Conservation (phyloP, 2,329 filamentous ascomycete species). For the Alternaria atra region DNA sequence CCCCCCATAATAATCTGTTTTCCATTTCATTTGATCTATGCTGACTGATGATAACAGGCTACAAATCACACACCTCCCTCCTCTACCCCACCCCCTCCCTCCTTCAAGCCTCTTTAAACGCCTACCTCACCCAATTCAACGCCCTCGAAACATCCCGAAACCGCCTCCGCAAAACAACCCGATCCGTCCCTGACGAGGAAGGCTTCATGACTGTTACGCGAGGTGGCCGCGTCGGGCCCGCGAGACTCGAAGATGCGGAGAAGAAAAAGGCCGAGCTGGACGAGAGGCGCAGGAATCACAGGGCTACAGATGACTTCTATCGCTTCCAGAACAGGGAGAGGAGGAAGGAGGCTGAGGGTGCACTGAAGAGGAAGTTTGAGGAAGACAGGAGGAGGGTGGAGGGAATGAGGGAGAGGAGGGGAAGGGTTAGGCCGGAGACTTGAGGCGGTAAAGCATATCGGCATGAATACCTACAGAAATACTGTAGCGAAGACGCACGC, state of each 20-base stretch:
- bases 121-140: constrained; percentile 83
- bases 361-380: constrained; percentile 76
- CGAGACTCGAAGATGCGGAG: constrained; percentile 72
- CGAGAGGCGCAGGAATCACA: constrained; percentile 66
- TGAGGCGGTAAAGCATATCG: constrained; percentile 16
- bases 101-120: constrained; percentile 79
- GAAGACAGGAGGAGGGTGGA: constrained; percentile 77
- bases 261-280: constrained; percentile 65
- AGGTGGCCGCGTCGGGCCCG: constrained; percentile 75
- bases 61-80: constrained; percentile 72
- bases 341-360: constrained; percentile 76
- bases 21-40: too few relatives aligned
- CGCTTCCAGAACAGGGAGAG: constrained; percentile 83
- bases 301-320: constrained; percentile 74
- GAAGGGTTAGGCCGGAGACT: constrained; percentile 38
- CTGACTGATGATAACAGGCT: constrained; percentile 54
- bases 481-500: background rate
- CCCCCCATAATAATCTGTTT: background rate
- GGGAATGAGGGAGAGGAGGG: constrained; percentile 72
- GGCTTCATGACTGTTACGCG: constrained; percentile 92
- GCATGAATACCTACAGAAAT: too few relatives aligned
- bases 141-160: constrained; percentile 73
- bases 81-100: constrained; percentile 72
- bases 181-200: constrained; percentile 88
- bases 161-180: constrained; percentile 67